Evolutionary conservation across 441 rosid genomes (phyloP).

Genomic region (Euphorbia schlechtendalii): DNA sequence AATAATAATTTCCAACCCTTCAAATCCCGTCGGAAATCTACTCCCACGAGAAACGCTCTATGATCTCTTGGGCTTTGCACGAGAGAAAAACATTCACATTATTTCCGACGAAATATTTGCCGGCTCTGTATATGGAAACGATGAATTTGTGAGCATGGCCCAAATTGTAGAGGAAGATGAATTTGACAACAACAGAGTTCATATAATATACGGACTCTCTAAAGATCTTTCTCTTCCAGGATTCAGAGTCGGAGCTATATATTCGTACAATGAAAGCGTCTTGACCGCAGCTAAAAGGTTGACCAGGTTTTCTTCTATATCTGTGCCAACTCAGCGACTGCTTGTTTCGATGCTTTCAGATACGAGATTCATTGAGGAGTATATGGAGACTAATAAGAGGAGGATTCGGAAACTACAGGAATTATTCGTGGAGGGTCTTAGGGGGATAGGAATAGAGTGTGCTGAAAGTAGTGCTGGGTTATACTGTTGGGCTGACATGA

Average conservation of each 20-base stretch:
- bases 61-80: slow-evolving; percentile 57
- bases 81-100: slow-evolving; percentile 71
- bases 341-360: slow-evolving; percentile 53
- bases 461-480: slow-evolving; percentile 51
- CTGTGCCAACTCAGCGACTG: slow-evolving; percentile 51
- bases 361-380: slow-evolving; percentile 33
- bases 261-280: slow-evolving; percentile 58
- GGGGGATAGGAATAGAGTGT: slow-evolving; percentile 48
- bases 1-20: slow-evolving; percentile 69
- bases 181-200: slow-evolving; percentile 71
- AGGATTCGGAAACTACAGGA: slow-evolving; percentile 35
- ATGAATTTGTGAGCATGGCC: slow-evolving; percentile 77
- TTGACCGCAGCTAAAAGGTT: slow-evolving; percentile 49
- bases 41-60: slow-evolving; percentile 51
- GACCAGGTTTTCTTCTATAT: slow-evolving; percentile 53
- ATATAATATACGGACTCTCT: slow-evolving; percentile 75
- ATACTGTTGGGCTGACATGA: slow-evolving; percentile 82
- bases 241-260: slow-evolving; percentile 73
- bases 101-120: slow-evolving; percentile 84
- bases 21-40: slow-evolving; percentile 87
- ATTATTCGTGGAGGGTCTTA: slow-evolving; percentile 40
- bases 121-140: slow-evolving; percentile 58
- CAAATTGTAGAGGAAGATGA: slow-evolving; percentile 55
- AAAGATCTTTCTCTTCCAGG: slow-evolving; percentile 87
- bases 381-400: slow-evolving; percentile 33